Percentiles rank a stretch among this genome's conserved stretches.
Evolutionary conservation across 2,329 filamentous ascomycete species (phyloP).

Genomic region (Colletotrichum noveboracense): DNA sequence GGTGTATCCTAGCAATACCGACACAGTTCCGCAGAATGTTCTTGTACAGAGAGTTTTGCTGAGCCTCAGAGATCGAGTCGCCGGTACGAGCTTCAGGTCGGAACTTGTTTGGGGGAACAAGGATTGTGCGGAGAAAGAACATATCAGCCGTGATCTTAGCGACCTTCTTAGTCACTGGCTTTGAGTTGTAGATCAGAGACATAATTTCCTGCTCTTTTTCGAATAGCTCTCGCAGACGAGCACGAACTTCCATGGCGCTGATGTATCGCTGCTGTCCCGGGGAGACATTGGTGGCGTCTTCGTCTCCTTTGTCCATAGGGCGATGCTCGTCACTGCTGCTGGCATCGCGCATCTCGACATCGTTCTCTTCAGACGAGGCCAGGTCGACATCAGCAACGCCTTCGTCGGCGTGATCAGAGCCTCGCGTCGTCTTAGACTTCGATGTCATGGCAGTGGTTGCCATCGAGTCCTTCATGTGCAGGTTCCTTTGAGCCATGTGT

Average conservation of each 20-base stretch:
- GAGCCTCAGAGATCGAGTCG: conserved; percentile 81
- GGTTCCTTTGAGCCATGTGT: conserved; percentile 73
- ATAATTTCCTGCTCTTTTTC: conserved; percentile 86
- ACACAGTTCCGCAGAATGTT: conserved; percentile 79
- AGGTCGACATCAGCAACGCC: conserved; percentile 70
- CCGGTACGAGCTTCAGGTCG: conserved; percentile 86
- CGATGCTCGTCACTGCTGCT: conserved; percentile 53
- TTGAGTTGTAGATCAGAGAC: conserved; percentile 82
- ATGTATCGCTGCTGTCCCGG: conserved; percentile 72
- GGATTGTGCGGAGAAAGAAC: conserved; percentile 88
- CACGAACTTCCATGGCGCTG: conserved; percentile 82
- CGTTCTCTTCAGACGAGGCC: conserved; percentile 50
- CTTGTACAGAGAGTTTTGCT: conserved; percentile 89
- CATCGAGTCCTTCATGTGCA: conserved; percentile 75
- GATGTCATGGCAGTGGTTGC: conserved; percentile 35
- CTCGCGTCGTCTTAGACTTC: conserved; percentile 33
- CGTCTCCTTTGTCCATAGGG: conserved; percentile 40
- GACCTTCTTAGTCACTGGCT: conserved; percentile 63
- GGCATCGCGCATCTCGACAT: conserved; percentile 45
- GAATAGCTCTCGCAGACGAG: conserved; percentile 80
- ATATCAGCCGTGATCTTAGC: conserved; percentile 76
- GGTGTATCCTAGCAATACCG: conserved; percentile 74
- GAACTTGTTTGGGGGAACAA: conserved; percentile 92
- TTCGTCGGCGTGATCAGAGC: conserved; percentile 63
- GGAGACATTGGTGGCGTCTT: conserved; percentile 37